Percentiles rank a stretch among this genome's conserved stretches.
Conservation (phyloP, 139 green algal genomes). For the Eudorina sp. region DNA sequence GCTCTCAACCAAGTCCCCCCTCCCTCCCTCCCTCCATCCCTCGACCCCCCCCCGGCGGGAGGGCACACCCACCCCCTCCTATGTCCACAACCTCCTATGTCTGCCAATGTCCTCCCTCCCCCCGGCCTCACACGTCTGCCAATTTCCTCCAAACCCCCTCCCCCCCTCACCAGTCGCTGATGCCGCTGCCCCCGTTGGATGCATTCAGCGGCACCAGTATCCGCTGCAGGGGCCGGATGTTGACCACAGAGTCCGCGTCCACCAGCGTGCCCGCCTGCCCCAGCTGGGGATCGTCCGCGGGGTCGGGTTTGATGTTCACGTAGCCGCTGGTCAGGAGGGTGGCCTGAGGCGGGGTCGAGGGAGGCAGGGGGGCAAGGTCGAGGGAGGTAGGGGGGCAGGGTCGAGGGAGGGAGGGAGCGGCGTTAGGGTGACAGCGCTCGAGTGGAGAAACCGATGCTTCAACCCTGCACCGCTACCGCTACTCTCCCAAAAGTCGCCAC, state of each 20-base stretch:
- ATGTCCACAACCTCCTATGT: neutral
- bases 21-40: no score
- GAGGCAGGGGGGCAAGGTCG: neutral
- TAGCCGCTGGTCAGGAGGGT: neutral
- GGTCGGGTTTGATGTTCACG: neutral
- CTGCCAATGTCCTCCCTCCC: neutral
- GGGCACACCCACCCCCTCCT: no score
- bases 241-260: neutral
- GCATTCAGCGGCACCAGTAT: constrained; percentile 1
- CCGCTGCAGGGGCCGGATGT: no score
- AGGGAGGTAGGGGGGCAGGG: neutral
- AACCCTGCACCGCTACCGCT: no score
- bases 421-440: no score
- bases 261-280: neutral
- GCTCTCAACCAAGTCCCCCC: no score
- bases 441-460: no score
- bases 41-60: no score
- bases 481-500: no score
- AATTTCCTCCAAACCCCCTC: no score
- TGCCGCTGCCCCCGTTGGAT: neutral
- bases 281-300: neutral
- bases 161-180: neutral
- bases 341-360: no score
- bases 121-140: neutral
- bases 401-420: no score